Evolutionary conservation across 2,329 filamentous ascomycete species (phyloP).

Genomic region (Colletotrichum sp.): DNA sequence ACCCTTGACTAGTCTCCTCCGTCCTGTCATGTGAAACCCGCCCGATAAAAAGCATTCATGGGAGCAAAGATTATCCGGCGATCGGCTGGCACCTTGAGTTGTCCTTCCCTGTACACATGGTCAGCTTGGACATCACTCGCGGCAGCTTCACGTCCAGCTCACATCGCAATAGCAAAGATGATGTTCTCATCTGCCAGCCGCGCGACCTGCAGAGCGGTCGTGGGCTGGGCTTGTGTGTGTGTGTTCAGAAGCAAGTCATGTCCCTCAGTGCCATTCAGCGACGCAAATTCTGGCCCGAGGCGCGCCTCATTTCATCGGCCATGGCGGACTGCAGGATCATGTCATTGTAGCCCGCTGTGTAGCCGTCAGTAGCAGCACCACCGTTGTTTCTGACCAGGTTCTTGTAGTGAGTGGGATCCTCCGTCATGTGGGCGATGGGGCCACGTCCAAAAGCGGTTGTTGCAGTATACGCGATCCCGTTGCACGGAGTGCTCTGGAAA

Average conservation of each 20-base stretch:
- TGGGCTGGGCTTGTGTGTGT: not conserved
- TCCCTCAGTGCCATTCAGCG: not conserved
- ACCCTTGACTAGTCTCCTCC: not conserved
- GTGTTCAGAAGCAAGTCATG: not conserved
- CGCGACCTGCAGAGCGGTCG: not conserved
- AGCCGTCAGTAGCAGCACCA: slow-evolving; percentile 20
- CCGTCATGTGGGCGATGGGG: slow-evolving; percentile 7
- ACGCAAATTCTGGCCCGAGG: slow-evolving; percentile 6
- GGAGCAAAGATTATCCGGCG: slow-evolving; percentile 1
- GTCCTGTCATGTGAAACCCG: slow-evolving; percentile 11
- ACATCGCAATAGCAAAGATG: slow-evolving; percentile 15
- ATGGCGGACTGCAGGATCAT: slow-evolving; percentile 19
- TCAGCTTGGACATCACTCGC: not conserved
- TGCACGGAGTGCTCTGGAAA: slow-evolving; percentile 50
- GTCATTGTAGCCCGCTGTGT: slow-evolving; percentile 21
- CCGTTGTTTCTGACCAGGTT: slow-evolving; percentile 19
- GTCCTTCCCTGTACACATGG: not conserved
- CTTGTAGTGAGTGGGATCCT: slow-evolving; percentile 22
- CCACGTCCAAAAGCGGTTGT: slow-evolving; percentile 17
- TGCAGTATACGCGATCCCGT: slow-evolving; percentile 21
- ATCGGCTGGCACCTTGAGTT: not conserved
- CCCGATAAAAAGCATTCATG: not conserved
- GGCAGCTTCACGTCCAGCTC: not conserved
- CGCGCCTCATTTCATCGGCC: slow-evolving; percentile 11
- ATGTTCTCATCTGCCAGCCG: slow-evolving; percentile 1